Conservation (phyloP, 129 eudicot genomes). For the Ambrosia trifida region DNA sequence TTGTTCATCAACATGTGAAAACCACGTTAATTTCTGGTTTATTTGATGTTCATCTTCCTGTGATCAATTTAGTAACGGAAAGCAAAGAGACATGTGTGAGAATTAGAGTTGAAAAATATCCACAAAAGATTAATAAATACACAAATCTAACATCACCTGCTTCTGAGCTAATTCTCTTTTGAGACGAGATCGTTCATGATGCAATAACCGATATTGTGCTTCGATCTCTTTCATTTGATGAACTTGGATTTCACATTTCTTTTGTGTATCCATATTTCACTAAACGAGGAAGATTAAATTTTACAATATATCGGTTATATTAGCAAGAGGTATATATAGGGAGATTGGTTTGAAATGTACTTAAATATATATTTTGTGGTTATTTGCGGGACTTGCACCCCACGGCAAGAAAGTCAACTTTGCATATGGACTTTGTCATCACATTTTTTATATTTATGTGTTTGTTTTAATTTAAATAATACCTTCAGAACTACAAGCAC, state of each 20-base stretch:
- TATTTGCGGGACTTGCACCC: background rate
- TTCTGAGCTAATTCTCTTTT: background rate
- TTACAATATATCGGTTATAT: background rate
- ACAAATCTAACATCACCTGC: background rate
- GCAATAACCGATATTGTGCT: slow-evolving; percentile 2
- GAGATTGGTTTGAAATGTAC: background rate
- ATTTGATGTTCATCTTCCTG: slow-evolving; percentile 11
- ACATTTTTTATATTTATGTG: too few relatives aligned
- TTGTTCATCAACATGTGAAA: background rate
- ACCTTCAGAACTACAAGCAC: too few relatives aligned
- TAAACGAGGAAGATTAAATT: background rate
- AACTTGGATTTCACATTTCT: background rate
- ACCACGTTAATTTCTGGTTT: background rate
- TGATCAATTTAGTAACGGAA: background rate
- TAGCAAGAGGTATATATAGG: background rate
- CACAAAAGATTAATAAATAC: background rate
- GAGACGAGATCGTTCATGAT: slow-evolving; percentile 4
- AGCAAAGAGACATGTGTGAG: background rate
- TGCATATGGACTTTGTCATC: background rate
- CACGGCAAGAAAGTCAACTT: slow-evolving; percentile 20
- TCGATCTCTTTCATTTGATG: background rate
- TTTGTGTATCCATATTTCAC: slow-evolving; percentile 9
- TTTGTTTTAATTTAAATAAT: too few relatives aligned
- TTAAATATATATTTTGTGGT: too few relatives aligned
- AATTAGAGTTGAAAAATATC: background rate